Base-by-base conservation (phyloP, 2,329 filamentous ascomycete genomes). In the Cladosporium cucumerinum region DNA sequence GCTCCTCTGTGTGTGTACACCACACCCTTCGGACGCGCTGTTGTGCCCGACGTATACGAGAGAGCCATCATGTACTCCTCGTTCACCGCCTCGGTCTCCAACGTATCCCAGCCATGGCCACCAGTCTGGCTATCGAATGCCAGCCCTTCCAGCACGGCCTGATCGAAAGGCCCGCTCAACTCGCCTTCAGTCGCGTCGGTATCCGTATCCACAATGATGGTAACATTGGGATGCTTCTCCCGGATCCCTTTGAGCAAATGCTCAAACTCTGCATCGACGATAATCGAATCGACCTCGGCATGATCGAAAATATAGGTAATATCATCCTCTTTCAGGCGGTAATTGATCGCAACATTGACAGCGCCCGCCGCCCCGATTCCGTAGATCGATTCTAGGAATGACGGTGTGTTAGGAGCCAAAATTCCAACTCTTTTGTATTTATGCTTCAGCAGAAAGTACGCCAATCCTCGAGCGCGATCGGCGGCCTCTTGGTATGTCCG, bases 31-130 rank as follows among this genome's bases (percentile, higher is more conserved):
- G 95, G 95, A 32, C 86, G 84, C 0, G 93, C 93, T 0, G 95
- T 98, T 0, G 95, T 98, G 4, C 94, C 94, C 30, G 90, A 95
- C 0, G 95, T 99, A 76, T 98, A 98, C 1, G 94, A 92, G 63
- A 99, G 87, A 3, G 93, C 92, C 66, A 98, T 85, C 70, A 92
- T 85, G 66, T 87, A 87, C 69, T 97, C 89, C 76, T 99, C 95
- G 71, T 92, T 84, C 1, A 83, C 80, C 3, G 85, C 85, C 69
- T 93, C 88, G 1, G 86, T 83, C 67, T 91, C 84, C 26, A 98
- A 83, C 0, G 86, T 91, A 16, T 82, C 83, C 94, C 95, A 99
- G 25, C 91, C 92, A 57, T 85, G 84, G 30, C 73, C 76, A 2
- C 90, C 91, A 6, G 81, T 84, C n/a, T 85, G 80, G 1, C 75